phyloP scores from a whole-genome alignment of 805 yeast genomes.

The Myxozyma neglecta region DNA sequence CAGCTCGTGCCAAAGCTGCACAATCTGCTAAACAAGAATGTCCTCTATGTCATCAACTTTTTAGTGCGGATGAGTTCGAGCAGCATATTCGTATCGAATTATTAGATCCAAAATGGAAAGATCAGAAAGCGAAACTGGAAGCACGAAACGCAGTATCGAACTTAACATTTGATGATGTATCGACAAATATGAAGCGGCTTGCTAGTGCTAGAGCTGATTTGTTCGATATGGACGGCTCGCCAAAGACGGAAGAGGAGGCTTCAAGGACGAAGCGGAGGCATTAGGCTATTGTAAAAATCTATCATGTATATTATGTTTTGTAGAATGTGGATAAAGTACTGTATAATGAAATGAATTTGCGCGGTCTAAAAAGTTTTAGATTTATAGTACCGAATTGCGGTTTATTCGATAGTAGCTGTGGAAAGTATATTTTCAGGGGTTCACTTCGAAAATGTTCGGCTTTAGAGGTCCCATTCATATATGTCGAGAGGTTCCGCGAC shows the following conservation, averaged over 20 bases:
- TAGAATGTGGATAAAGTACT: background rate
- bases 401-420: too few relatives aligned
- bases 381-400: too few relatives aligned
- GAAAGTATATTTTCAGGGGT: background rate
- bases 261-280: constrained; percentile 28
- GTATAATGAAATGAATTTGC: background rate
- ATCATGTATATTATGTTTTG: background rate
- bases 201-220: constrained; percentile 39
- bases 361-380: too few relatives aligned
- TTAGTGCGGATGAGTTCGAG: constrained; percentile 66
- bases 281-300: background rate
- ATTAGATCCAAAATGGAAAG: constrained; percentile 75
- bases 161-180: constrained; percentile 40
- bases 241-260: constrained; percentile 30
- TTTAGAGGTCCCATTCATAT: background rate
- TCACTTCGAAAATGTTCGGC: background rate
- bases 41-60: constrained; percentile 72
- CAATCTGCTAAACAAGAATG: constrained; percentile 50
- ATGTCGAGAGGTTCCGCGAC: background rate
- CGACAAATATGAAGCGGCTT: constrained; percentile 42
- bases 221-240: constrained; percentile 32
- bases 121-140: constrained; percentile 51
- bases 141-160: constrained; percentile 40
- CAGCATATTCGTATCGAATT: constrained; percentile 68
- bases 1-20: constrained; percentile 36